Percentiles rank a stretch among this genome's conserved stretches.
Conservation (phyloP, 495 filamentous ascomycete genomes). For the Xylaria intraflava region DNA sequence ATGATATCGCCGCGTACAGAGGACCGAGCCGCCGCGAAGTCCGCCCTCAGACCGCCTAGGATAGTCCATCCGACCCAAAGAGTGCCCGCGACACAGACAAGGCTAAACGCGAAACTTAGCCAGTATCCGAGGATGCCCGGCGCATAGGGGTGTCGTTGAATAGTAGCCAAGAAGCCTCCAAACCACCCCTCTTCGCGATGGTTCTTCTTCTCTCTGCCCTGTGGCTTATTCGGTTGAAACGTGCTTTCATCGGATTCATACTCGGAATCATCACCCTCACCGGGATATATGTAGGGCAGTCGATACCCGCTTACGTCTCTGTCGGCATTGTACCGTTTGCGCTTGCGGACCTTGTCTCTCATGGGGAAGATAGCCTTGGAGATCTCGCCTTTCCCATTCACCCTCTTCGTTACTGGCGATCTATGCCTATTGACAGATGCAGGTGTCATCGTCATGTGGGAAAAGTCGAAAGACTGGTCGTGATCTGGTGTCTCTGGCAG, state of each 20-base stretch:
- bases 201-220: slow-evolving; percentile 33
- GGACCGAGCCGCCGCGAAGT: slow-evolving; percentile 66
- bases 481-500: slow-evolving; percentile 40
- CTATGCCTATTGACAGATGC: slow-evolving; percentile 30
- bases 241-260: slow-evolving; percentile 38
- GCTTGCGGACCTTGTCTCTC: slow-evolving; percentile 40
- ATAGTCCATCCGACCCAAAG: slow-evolving; percentile 68
- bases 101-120: slow-evolving; percentile 72
- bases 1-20: slow-evolving; percentile 57
- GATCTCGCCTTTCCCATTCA: slow-evolving; percentile 39
- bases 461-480: slow-evolving; percentile 29
- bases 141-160: slow-evolving; percentile 77
- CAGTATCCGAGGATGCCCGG: slow-evolving; percentile 82
- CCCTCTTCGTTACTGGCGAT: slow-evolving; percentile 37
- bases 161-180: slow-evolving; percentile 53
- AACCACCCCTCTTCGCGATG: slow-evolving; percentile 36
- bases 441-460: slow-evolving; percentile 35
- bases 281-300: slow-evolving; percentile 27
- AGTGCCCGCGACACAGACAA: slow-evolving; percentile 58
- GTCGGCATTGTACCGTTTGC: slow-evolving; percentile 36
- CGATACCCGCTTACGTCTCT: slow-evolving; percentile 39
- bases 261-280: slow-evolving; percentile 58
- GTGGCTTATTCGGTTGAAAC: slow-evolving; percentile 17
- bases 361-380: slow-evolving; percentile 21
- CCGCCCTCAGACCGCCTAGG: slow-evolving; percentile 62